Evolutionary conservation across 495 filamentous ascomycete genomes (phyloP), one percentile per base, ranked within the genome.

Genomic region (Lasiosphaeria ovina): DNA sequence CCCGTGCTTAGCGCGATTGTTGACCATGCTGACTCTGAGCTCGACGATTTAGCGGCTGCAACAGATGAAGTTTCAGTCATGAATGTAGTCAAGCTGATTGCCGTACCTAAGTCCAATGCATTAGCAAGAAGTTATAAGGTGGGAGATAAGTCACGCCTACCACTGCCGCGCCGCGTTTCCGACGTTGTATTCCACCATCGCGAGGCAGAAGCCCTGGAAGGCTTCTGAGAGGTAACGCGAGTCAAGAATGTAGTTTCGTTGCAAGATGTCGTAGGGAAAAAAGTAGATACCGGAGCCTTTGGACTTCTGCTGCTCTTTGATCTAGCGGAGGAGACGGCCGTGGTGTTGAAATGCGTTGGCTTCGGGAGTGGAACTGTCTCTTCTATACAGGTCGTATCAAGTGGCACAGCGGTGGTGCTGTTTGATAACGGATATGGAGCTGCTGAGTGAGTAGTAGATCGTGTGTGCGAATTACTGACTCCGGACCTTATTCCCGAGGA

Each of bases 231-330:
- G 5, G 36, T n/a, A 11, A 49, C 16, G 1, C 44, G 24, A 4
- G 61, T 64, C 35, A 51, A 11, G 9, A 64, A 58, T 9, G 61
- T 62, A 2, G 67, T 67, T 51, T 65, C 62, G 40, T 62, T 65
- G 51, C 64, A 66, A 24, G 61, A 61, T 10, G 54, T 36, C 3
- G 61, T 60, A 7, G 60, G 48, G 38, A 60, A 56, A 36, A 34
- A 60, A 31, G 16, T 59, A 17, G 57, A 59, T 33, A 42, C 34
- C 38, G 47, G 47, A 24, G 24, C 24, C 24, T 24, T 24, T 24
- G 24, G 24, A 2, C 24, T 24, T 24, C 24, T 24, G 44, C 38
- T 12, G 38, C 16, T 11, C 44, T 47, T 47, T 1, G 12, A 14
- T 47, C 12, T 47, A 11, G 12, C 16, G 6, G 44, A 14, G 12